Base-by-base conservation (phyloP, 2,329 filamentous ascomycete genomes). In the Curvularia hawaiiensis region DNA sequence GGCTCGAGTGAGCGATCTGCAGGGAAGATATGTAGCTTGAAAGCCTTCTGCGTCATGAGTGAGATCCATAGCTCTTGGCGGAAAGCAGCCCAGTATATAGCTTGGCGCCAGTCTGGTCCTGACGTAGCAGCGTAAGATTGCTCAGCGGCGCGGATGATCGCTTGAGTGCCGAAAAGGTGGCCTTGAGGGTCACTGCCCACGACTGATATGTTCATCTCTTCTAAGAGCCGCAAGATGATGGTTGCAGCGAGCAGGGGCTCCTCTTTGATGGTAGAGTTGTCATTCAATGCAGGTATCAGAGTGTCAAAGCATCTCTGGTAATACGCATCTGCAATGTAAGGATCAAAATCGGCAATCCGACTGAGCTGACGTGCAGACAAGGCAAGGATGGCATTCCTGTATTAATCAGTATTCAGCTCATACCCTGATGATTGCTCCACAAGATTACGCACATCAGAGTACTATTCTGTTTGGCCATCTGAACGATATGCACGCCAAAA, bases 291-390 rank as follows among this genome's bases (percentile, higher is more conserved):
- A 2, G 78, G 77, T 3, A 79, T 79, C 18, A 79, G 53, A 2
- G 74, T 77, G 26, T 76, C 66, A 28, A 79, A 74, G 52, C 77
- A 79, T 4, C 69, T 68, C 55, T 78, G 74, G 45, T 78, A 78
- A 54, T 79, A 78, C 4, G 75, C 74, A 59, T 79, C 77, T 7
- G 77, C 77, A 11, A 78, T 73, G 47, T 74, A 77, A 6, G 77
- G 69, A 53, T 79, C 76, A 49, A 78, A 78, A 14, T 68, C 62
- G 1, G 70, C 68, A 10, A 74, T 79, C 7, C 75, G 73, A 56
- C 77, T 79, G 14, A 79, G 64, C 54, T 79, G 77, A 28, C 77
- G 76, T 18, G 78, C 77, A 22, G 77, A 79, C 30, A 79, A 59
- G 20, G 78, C 77, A 49, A 79, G 64, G 26, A 79, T 75, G 24